A percentile compares a stretch with the other conserved stretches of the same genome.
Evolutionary conservation across 805 yeast species (phyloP).

Genomic region (Zygotorulaspora chibaensis): DNA sequence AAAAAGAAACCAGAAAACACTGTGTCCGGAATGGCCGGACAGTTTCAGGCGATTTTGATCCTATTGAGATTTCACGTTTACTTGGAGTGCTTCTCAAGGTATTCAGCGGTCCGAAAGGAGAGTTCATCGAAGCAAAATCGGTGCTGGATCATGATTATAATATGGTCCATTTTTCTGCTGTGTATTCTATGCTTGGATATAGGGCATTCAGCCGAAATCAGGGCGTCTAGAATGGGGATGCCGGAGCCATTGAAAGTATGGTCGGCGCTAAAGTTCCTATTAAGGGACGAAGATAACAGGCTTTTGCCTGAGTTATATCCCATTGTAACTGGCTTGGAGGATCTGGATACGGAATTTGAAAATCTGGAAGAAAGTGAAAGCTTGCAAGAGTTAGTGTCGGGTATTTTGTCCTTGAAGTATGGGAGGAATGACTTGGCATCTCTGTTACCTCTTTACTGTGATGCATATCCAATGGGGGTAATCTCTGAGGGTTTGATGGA

Average conservation of each 20-base stretch:
- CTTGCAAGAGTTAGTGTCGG: neutral
- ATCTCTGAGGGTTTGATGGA: neutral
- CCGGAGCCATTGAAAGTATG: slow-evolving; percentile 14
- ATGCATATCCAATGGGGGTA: slow-evolving; percentile 23
- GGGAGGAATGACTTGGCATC: slow-evolving; percentile 13
- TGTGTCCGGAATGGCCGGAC: no score
- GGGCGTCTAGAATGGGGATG: slow-evolving; percentile 6
- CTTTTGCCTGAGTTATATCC: slow-evolving; percentile 14
- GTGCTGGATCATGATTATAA: neutral
- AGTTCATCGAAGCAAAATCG: neutral
- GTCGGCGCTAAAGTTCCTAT: slow-evolving; percentile 13
- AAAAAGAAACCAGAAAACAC: no score
- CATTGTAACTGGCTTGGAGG: slow-evolving; percentile 12
- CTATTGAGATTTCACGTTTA: no score
- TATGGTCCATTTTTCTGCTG: neutral
- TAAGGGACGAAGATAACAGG: slow-evolving; percentile 4
- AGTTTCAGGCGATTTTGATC: no score
- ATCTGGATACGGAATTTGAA: slow-evolving; percentile 4
- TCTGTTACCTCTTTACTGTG: slow-evolving; percentile 16
- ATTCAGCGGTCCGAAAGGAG: neutral
- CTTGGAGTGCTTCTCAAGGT: neutral
- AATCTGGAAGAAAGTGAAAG: neutral
- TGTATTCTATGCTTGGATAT: slow-evolving; percentile 1
- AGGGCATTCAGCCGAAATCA: neutral
- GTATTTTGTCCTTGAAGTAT: slow-evolving; percentile 5